These are phyloP conservation scores for Penicillium italicum DNA, from an alignment of 2,329 filamentous ascomycete genomes.

Conservation along the genomic window DNA sequence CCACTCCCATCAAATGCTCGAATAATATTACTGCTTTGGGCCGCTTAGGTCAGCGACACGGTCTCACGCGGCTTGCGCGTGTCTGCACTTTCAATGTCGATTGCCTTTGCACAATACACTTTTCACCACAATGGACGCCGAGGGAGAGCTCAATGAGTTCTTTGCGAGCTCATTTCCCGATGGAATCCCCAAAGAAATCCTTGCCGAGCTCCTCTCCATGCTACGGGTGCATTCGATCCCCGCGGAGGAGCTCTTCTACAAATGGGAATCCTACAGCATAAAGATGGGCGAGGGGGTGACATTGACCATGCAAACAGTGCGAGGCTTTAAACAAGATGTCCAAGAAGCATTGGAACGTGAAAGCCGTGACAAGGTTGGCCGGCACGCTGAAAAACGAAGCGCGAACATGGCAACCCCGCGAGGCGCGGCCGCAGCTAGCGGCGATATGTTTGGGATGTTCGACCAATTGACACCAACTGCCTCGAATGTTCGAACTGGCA, in stretches of 20 bases:
- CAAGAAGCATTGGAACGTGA: constrained; percentile 80
- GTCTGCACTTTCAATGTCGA: constrained; percentile 1
- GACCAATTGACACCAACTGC: constrained; percentile 67
- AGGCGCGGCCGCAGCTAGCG: constrained; percentile 50
- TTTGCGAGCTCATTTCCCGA: constrained; percentile 55
- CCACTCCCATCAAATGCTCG: constrained; percentile 13
- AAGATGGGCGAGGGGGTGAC: constrained; percentile 85
- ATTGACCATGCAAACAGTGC: constrained; percentile 65
- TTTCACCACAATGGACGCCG: constrained; percentile 45
- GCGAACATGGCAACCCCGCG: constrained; percentile 58
- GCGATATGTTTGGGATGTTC: constrained; percentile 81
- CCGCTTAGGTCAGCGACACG: constrained; percentile 23
- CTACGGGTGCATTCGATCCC: constrained; percentile 76
- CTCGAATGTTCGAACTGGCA: constrained; percentile 35
- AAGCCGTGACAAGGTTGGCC: constrained; percentile 59
- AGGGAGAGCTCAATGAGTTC: constrained; percentile 55
- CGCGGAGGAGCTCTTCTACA: constrained; percentile 87
- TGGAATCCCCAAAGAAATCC: constrained; percentile 70
- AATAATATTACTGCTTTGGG: constrained; percentile 19
- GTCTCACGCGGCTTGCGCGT: constrained; percentile 19
- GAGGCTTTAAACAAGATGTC: constrained; percentile 79
- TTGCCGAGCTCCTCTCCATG: constrained; percentile 79
- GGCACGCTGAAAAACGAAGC: constrained; percentile 61
- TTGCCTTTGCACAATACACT: not conserved
- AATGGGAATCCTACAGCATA: constrained; percentile 98